Evolutionary conservation across 2,329 filamentous ascomycete species (phyloP), one percentile per base, ranked within the genome.

Genomic region (Claviceps pazoutovae): DNA sequence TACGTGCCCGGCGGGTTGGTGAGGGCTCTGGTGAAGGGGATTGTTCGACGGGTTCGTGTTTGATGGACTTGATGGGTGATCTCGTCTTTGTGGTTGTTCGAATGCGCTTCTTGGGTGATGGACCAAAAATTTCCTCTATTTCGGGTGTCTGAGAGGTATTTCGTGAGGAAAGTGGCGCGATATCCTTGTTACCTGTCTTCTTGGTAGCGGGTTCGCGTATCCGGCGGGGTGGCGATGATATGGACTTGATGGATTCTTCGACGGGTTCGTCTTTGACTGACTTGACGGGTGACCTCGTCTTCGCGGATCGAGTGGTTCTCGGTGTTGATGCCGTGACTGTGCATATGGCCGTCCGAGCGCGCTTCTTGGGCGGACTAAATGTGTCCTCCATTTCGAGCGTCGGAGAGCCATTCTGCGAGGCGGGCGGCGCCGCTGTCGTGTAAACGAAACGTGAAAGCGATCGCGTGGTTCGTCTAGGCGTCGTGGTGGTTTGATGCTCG

Each of bases 301-400:
- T 34, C 9, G 9, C 30, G 30, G 30, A 34, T 34, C 30, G 30
- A 34, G 30, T 34, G 30, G 3, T 34, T 34, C 30, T 34, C 9
- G 30, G 30, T 34, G 9, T 11, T 34, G 30, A 11, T 11, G 9
- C 8, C 30, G 3, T 34, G 9, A 11, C 9, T 11, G 30, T 34
- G 30, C 30, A 11, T 11, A 34, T 34, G 9, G 9, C 11, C 4
- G 30, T 34, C 30, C 30, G 30, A 2, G 9, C 30, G 30, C 30
- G 30, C 30, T 34, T 66, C 42, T 59, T 64, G 42, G 51, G 59
- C 49, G 64, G 61, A 1, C 66, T 51, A 60, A 73, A 51, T 61
- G 58, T 58, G 71, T 84, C 80, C 67, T 84, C 80, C 53, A 84
- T 81, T 57, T 83, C 79, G 51, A 56, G 54, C 0, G 53, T 56